Percentiles rank a stretch among this genome's conserved stretches.
These are phyloP conservation scores for Funneliformis caledonium DNA, from an alignment of 371 early-diverging fungal species.

Conservation along the genomic window DNA sequence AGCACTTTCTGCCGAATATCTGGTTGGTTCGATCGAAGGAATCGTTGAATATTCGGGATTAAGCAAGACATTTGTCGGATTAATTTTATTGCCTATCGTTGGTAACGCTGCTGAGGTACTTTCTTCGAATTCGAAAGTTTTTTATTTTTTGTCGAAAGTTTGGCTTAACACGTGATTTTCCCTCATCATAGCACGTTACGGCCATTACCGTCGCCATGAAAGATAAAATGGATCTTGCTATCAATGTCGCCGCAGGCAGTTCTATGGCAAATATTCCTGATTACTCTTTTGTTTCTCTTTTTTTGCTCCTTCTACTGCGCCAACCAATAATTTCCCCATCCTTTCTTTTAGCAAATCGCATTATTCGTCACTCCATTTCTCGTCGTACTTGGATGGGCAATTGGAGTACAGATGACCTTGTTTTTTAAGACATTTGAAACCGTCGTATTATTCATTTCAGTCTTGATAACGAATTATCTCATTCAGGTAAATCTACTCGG, in stretches of 20 bases:
- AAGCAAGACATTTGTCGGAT: slow-evolving; percentile 80
- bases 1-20: slow-evolving; percentile 80
- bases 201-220: slow-evolving; percentile 82
- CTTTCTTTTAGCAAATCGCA: slow-evolving; percentile 70
- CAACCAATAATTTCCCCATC: too few relatives aligned
- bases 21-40: slow-evolving; percentile 81
- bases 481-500: slow-evolving; percentile 47
- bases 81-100: slow-evolving; percentile 84
- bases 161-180: too few relatives aligned
- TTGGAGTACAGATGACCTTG: slow-evolving; percentile 73
- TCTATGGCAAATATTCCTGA: slow-evolving; percentile 79
- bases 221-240: slow-evolving; percentile 88
- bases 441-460: slow-evolving; percentile 77
- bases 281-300: slow-evolving; percentile 50
- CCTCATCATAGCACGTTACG: slow-evolving; percentile 56
- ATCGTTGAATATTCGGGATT: slow-evolving; percentile 65
- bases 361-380: slow-evolving; percentile 85
- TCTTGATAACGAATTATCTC: slow-evolving; percentile 81
- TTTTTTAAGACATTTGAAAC: slow-evolving; percentile 85
- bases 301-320: too few relatives aligned
- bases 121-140: slow-evolving; percentile 3
- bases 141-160: background rate
- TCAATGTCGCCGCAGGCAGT: slow-evolving; percentile 52
- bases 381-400: slow-evolving; percentile 88
- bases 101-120: slow-evolving; percentile 73